Conservation (phyloP, 139 green algal genomes). For the Medakamo hakoo region DNA sequence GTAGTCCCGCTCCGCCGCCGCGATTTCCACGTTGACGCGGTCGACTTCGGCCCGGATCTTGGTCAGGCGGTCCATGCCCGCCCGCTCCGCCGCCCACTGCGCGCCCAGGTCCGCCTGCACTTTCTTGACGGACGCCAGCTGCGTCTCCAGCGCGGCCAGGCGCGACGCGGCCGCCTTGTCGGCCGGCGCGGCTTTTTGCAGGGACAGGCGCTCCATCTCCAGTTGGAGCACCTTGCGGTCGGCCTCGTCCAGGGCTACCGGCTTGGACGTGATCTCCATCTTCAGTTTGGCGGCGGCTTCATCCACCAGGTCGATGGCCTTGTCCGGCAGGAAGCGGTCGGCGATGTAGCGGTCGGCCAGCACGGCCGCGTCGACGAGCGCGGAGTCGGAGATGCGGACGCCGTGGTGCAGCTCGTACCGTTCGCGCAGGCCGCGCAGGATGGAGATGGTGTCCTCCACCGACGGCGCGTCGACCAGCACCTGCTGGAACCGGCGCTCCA, state of each 20-base stretch:
- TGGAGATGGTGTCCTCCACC: constrained; percentile 88
- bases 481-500: constrained; percentile 73
- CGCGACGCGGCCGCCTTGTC: constrained; percentile 47
- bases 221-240: constrained; percentile 73
- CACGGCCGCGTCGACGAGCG: constrained; percentile 87
- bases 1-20: constrained; percentile 81
- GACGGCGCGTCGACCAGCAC: constrained; percentile 85
- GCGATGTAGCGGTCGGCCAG: constrained; percentile 90
- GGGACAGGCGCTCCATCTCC: constrained; percentile 86
- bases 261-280: constrained; percentile 99
- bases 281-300: constrained; percentile 93
- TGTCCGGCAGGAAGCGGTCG: constrained; percentile 84
- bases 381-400: constrained; percentile 84
- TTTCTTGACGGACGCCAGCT: constrained; percentile 60
- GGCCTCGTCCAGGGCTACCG: constrained; percentile 84
- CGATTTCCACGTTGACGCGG: constrained; percentile 66
- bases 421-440: constrained; percentile 87
- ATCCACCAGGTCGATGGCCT: constrained; percentile 92
- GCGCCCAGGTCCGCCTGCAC: constrained; percentile 55
- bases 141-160: constrained; percentile 52
- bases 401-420: constrained; percentile 96
- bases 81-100: constrained; percentile 59
- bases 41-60: constrained; percentile 88
- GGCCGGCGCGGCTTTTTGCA: constrained; percentile 47
- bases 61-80: constrained; percentile 58